These are phyloP conservation scores for Ophryocystis elektroscirrha DNA, from an alignment of 169 alveolate genomes.

Conservation along the genomic window DNA sequence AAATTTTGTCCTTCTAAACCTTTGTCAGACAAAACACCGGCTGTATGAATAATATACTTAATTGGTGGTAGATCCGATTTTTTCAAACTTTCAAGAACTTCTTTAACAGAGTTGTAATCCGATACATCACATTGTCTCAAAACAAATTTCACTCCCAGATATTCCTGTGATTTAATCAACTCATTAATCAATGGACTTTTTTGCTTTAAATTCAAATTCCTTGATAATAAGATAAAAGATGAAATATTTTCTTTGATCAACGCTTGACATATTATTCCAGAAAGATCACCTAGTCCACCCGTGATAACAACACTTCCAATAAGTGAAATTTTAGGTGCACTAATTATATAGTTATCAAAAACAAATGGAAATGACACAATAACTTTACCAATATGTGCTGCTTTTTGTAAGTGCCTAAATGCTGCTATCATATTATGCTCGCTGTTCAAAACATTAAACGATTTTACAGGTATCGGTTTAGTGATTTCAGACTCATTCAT, in stretches of 20 bases:
- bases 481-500: slow-evolving; percentile 4
- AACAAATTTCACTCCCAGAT: too few species aligned
- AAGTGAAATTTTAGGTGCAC: too few species aligned
- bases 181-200: background rate
- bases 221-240: background rate
- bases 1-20: slow-evolving; percentile 18
- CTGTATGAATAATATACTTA: slow-evolving; percentile 30
- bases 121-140: background rate
- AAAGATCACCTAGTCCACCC: slow-evolving; percentile 8
- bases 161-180: background rate
- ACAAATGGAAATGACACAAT: slow-evolving; percentile 17
- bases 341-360: background rate
- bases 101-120: background rate
- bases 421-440: slow-evolving; percentile 24
- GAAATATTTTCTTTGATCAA: background rate
- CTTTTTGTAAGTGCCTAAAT: slow-evolving; percentile 24
- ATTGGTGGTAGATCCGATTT: too few species aligned
- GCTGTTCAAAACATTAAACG: slow-evolving; percentile 8
- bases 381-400: slow-evolving; percentile 31
- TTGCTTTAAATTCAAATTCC: too few species aligned
- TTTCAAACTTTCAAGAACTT: too few species aligned
- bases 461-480: slow-evolving; percentile 11
- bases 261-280: background rate
- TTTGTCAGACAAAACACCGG: slow-evolving; percentile 31
- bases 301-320: too few species aligned